phyloP scores from a whole-genome alignment of 495 filamentous ascomycete species.

The Xylaria acuta region DNA sequence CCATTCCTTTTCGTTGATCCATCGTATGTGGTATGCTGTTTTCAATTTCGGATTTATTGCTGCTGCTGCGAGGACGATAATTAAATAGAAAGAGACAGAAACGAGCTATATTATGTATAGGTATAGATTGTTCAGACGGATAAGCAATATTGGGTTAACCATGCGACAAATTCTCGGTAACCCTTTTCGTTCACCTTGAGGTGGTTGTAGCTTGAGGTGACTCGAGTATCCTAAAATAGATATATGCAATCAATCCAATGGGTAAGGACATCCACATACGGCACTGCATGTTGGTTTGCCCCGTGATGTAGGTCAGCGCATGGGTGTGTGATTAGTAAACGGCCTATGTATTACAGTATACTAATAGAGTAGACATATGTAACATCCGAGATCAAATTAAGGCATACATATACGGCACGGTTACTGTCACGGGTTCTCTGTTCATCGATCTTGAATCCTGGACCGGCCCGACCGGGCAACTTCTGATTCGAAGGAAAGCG shows the following conservation, averaged over 20 bases:
- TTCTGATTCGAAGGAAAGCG: slow-evolving; percentile 17
- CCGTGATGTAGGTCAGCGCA: not conserved
- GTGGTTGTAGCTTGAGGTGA: not conserved
- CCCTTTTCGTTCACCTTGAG: slow-evolving; percentile 18
- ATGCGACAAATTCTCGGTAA: slow-evolving; percentile 6
- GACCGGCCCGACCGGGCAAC: slow-evolving; percentile 8
- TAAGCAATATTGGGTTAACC: not conserved
- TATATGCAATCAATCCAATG: slow-evolving; percentile 9
- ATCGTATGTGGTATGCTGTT: not conserved
- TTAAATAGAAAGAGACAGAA: not conserved
- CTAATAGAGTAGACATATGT: not conserved
- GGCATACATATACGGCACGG: slow-evolving; percentile 14
- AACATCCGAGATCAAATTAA: not conserved
- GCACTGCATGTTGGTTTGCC: slow-evolving; percentile 19
- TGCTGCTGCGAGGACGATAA: not conserved
- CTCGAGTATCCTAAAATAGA: slow-evolving; percentile 24
- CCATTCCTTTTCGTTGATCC: not conserved
- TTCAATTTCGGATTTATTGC: not conserved
- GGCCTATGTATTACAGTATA: not conserved
- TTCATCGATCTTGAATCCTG: slow-evolving; percentile 6
- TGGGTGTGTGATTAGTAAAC: slow-evolving; percentile 21
- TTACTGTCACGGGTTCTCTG: slow-evolving; percentile 3
- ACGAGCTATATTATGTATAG: not conserved
- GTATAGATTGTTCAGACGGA: not conserved
- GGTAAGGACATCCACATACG: slow-evolving; percentile 17